A percentile compares a stretch with the other conserved stretches of the same genome.
phyloP scores from a whole-genome alignment of 805 yeast genomes.

The Debaryomyces tyrocola region DNA sequence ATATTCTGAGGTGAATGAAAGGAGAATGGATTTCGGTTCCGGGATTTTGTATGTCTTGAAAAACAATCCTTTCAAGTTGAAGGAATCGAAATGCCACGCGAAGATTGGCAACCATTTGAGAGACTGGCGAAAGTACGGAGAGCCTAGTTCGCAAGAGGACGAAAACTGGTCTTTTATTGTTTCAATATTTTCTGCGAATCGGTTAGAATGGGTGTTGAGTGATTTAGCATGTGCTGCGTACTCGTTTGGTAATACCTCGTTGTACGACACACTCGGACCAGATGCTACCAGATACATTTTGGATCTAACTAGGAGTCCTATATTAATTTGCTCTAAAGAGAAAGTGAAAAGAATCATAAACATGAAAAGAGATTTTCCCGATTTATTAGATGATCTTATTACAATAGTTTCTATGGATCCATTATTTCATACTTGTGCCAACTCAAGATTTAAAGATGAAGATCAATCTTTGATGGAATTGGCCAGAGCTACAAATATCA shows the following conservation, averaged over 20 bases:
- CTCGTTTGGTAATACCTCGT: slow-evolving; percentile 37
- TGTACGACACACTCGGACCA: slow-evolving; percentile 42
- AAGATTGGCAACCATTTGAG: slow-evolving; percentile 18
- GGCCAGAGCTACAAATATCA: slow-evolving; percentile 24
- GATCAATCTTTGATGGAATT: slow-evolving; percentile 12
- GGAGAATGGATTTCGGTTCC: slow-evolving; percentile 35
- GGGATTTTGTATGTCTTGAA: slow-evolving; percentile 32
- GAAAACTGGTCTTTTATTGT: slow-evolving; percentile 26
- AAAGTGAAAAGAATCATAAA: slow-evolving; percentile 49
- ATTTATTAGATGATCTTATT: slow-evolving; percentile 41
- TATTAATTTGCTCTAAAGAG: slow-evolving; percentile 52
- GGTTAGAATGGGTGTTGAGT: slow-evolving; percentile 37
- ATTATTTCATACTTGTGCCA: slow-evolving; percentile 5
- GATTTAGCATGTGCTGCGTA: slow-evolving; percentile 35
- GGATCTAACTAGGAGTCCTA: slow-evolving; percentile 35
- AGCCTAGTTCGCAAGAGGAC: not conserved
- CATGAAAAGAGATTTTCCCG: slow-evolving; percentile 35
- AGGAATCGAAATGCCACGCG: slow-evolving; percentile 7
- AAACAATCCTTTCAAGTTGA: slow-evolving; percentile 20
- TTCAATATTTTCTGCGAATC: slow-evolving; percentile 32
- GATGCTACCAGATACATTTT: slow-evolving; percentile 35
- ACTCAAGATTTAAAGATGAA: slow-evolving; percentile 1
- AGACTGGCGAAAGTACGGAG: slow-evolving; percentile 14
- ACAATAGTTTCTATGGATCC: slow-evolving; percentile 57
- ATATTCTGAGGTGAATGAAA: slow-evolving; percentile 28